These are phyloP conservation scores for Aspergillus egyptiacus DNA, from an alignment of 495 filamentous ascomycete genomes.

Conservation along the genomic window DNA sequence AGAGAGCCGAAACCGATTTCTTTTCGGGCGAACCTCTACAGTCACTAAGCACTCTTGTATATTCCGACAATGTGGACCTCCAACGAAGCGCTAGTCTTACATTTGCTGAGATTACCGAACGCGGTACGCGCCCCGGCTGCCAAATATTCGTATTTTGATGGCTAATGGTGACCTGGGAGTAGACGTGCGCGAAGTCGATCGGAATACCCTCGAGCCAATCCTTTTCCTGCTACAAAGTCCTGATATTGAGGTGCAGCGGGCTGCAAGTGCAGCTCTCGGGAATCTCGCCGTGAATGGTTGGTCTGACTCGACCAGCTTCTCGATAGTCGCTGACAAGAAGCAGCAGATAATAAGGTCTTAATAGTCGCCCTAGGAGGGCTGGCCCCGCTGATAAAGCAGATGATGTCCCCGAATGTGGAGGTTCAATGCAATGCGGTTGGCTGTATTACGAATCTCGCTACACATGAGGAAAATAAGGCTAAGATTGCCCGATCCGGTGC, in stretches of 20 bases:
- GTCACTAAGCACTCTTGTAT: slow-evolving; percentile 90
- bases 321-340: slow-evolving; percentile 39
- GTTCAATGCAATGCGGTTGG: slow-evolving; percentile 99
- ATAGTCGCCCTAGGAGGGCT: slow-evolving; percentile 91
- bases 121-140: slow-evolving; percentile 56
- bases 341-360: slow-evolving; percentile 94
- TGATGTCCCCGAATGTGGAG: slow-evolving; percentile 98
- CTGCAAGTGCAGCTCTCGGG: slow-evolving; percentile 90
- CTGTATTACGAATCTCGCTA: slow-evolving; percentile 96
- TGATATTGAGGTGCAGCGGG: slow-evolving; percentile 95
- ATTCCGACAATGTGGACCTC: slow-evolving; percentile 97
- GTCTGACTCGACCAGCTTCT: slow-evolving; percentile 20
- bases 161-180: slow-evolving; percentile 9
- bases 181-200: slow-evolving; percentile 97
- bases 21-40: slow-evolving; percentile 95
- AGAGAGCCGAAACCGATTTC: slow-evolving; percentile 96
- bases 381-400: slow-evolving; percentile 88
- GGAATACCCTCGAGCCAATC: slow-evolving; percentile 91
- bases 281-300: slow-evolving; percentile 96
- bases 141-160: neutral
- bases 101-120: slow-evolving; percentile 97
- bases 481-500: slow-evolving; percentile 96
- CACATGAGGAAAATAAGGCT: slow-evolving; percentile 98
- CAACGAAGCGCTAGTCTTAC: slow-evolving; percentile 96
- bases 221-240: slow-evolving; percentile 89